Conservation (phyloP, 2,329 filamentous ascomycete species). For the Bipolaris sorokiniana region DNA sequence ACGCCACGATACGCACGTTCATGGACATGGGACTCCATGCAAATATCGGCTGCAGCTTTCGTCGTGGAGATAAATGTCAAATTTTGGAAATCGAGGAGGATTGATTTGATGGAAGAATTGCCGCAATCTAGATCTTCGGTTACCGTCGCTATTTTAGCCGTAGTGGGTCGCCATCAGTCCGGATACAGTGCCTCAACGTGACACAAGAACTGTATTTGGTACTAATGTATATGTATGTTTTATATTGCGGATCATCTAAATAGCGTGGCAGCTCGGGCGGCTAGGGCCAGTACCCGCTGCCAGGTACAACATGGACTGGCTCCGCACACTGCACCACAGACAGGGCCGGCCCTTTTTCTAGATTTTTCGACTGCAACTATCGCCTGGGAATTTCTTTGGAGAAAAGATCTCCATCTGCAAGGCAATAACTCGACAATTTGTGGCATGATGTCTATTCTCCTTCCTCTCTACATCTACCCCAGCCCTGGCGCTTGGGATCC, state of each 20-base stretch:
- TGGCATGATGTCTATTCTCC: constrained; percentile 49
- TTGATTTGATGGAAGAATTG: constrained; percentile 3
- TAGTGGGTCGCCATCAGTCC: background rate
- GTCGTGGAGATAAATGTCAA: background rate
- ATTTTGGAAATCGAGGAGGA: background rate
- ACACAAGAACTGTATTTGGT: background rate
- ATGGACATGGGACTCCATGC: background rate
- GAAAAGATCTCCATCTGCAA: background rate
- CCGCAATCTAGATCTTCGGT: constrained; percentile 1
- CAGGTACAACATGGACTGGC: constrained; percentile 13
- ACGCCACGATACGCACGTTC: background rate
- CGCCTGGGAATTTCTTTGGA: background rate
- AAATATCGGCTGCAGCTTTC: background rate
- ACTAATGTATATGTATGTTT: constrained; percentile 1
- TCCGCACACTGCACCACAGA: background rate
- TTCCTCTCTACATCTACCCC: constrained; percentile 61
- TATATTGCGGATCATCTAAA: constrained; percentile 11
- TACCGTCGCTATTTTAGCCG: constrained; percentile 1
- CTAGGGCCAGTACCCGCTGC: constrained; percentile 7
- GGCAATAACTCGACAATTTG: background rate
- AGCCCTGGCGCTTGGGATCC: constrained; percentile 56
- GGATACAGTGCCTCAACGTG: background rate
- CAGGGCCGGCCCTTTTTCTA: background rate
- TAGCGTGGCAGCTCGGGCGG: constrained; percentile 5
- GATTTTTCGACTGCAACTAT: background rate